Conservation (phyloP, 306 rosid genomes). For the Canavalia gladiata region DNA sequence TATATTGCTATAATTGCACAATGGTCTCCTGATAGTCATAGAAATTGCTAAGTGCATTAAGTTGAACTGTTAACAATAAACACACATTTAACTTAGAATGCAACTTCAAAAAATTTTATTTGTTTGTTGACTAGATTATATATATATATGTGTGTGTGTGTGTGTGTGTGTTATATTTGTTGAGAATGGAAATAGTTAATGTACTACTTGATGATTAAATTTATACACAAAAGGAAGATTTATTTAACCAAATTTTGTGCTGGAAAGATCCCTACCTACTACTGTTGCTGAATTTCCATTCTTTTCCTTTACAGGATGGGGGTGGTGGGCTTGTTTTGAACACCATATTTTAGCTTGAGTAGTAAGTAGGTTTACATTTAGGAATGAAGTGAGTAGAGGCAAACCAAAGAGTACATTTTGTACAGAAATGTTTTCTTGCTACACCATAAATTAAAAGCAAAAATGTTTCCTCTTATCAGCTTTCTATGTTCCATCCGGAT, state of each 20-base stretch:
- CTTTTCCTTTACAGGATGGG: not conserved
- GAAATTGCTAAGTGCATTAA: not conserved
- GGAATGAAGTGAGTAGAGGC: not conserved
- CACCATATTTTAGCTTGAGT: not conserved
- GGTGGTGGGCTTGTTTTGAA: not conserved
- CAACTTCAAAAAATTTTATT: not conserved
- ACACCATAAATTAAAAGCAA: not conserved
- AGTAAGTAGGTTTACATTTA: not conserved
- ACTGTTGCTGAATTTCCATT: not conserved
- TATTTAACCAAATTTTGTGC: not conserved
- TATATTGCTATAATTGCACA: constrained; percentile 1
- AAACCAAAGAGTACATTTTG: constrained; percentile 1
- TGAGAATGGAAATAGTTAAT: not conserved
- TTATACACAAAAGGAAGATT: not conserved
- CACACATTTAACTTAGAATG: not conserved
- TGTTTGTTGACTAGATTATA: not conserved
- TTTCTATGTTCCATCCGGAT: not conserved
- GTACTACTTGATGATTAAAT: not conserved
- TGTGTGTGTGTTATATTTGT: not conserved
- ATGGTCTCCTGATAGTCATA: not conserved
- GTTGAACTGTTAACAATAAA: not conserved
- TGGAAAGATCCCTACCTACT: not conserved
- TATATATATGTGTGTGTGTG: not conserved
- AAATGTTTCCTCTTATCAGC: not conserved
- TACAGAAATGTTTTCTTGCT: not conserved